These are phyloP conservation scores for Penicillium flavigenum DNA, from an alignment of 495 filamentous ascomycete genomes.

Conservation along the genomic window DNA sequence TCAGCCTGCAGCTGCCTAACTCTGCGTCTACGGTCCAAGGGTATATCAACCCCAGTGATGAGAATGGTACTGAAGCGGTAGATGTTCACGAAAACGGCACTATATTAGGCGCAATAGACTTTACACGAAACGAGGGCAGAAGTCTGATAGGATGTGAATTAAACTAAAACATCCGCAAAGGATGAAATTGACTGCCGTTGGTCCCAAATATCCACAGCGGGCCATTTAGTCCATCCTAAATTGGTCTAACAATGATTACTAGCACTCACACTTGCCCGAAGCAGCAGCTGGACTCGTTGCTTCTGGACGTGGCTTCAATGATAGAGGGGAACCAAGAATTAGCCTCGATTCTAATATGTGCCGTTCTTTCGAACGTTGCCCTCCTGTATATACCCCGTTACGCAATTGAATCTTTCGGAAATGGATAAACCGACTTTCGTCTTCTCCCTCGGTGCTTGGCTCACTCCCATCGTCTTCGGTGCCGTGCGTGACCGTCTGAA, in stretches of 20 bases:
- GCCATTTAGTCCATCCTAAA: background rate
- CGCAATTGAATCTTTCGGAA: background rate
- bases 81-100: background rate
- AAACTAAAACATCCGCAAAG: background rate
- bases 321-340: background rate
- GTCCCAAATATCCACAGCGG: background rate
- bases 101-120: background rate
- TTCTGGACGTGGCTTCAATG: background rate
- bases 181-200: slow-evolving; percentile 2
- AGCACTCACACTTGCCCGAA: background rate
- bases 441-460: slow-evolving; percentile 51
- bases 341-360: background rate
- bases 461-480: slow-evolving; percentile 36
- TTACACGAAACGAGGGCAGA: background rate
- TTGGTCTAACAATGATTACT: background rate
- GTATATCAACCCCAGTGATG: background rate
- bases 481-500: slow-evolving; percentile 34
- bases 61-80: background rate
- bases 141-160: background rate
- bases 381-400: background rate
- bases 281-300: background rate
- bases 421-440: slow-evolving; percentile 42
- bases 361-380: background rate
- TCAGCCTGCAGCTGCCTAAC: background rate
- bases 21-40: background rate